Evolutionary conservation across 1,139 yeast species (phyloP), one percentile per base, ranked within the genome.

Genomic region (Spathaspora sp.): DNA sequence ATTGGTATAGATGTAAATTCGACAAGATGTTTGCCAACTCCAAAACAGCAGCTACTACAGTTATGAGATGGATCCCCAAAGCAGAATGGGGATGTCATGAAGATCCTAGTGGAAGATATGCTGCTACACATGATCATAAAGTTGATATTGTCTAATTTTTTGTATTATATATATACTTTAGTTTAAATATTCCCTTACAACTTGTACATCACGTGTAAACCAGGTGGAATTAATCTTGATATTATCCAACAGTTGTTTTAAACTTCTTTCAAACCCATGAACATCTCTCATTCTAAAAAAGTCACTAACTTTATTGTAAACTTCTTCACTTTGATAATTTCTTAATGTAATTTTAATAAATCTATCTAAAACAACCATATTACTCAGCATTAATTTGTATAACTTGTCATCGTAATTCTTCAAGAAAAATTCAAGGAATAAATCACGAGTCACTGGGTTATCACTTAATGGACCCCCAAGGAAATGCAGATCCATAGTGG

Each of bases 61-160:
- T 93, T 51, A 90, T 89, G 97, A 86, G 99, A 80, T 93, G 99
- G 99, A 76, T 93, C 70, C 99, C 99, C 67, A 93, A 95, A 81
- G 98, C 98, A 54, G 99, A 93, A 71, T 93, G 99, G 99, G 99
- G 99, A 54, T 93, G 99, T 74, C 91, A 91, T 64, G 96, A 86
- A 58, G 99, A 93, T 71, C 99, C 99, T 46, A 87, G 96, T 48
- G 99, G 99, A 55, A 89, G 99, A 76, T 91, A 79, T 64, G 97
- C 96, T 57, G 81, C 87, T 72, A 84, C 87, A 58, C 99, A 93
- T 69, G 90, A 86, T 49, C 67, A 70, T 56, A 73, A 74, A 62
- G 78, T 74, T 47, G 70, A 61, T 41, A 51, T 53, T 31, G 56
- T 13, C 15, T 18, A 34, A 16, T 29, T 13, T 29, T 9, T 3